Conservation (phyloP, 371 early-diverging fungal genomes). For the Syncephalastrum contaminatum region DNA sequence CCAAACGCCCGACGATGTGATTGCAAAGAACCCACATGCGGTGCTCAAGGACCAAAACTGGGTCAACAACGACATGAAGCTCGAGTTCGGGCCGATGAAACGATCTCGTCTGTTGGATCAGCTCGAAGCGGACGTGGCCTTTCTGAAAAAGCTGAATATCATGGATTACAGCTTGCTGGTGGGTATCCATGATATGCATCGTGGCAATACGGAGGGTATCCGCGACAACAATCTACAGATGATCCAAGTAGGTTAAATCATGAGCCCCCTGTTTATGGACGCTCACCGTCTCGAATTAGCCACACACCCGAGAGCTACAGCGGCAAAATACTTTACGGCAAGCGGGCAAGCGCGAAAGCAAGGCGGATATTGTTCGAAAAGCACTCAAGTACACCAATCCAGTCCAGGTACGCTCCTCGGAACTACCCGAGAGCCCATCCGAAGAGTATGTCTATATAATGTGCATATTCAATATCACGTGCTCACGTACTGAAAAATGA, state of each 20-base stretch:
- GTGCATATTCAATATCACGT: not conserved
- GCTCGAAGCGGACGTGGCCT: slow-evolving; percentile 76
- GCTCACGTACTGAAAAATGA: slow-evolving; percentile 13
- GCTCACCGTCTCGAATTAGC: not conserved
- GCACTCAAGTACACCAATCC: slow-evolving; percentile 75
- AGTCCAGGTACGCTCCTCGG: slow-evolving; percentile 53
- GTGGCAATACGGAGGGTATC: slow-evolving; percentile 82
- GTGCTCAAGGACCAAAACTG: slow-evolving; percentile 96
- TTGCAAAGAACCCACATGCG: slow-evolving; percentile 70
- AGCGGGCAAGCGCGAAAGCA: slow-evolving; percentile 48
- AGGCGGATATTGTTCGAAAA: slow-evolving; percentile 64
- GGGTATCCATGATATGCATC: slow-evolving; percentile 84
- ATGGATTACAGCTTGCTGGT: slow-evolving; percentile 97
- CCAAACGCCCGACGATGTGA: slow-evolving; percentile 63
- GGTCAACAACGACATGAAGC: slow-evolving; percentile 62
- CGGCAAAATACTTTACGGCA: slow-evolving; percentile 25
- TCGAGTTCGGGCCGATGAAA: slow-evolving; percentile 83
- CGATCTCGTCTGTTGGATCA: slow-evolving; percentile 73
- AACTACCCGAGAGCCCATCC: slow-evolving; percentile 48
- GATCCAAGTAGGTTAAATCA: slow-evolving; percentile 8
- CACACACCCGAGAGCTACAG: slow-evolving; percentile 30
- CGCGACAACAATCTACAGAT: slow-evolving; percentile 78
- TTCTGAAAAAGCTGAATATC: slow-evolving; percentile 76
- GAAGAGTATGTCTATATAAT: slow-evolving; percentile 34
- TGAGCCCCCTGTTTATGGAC: too few relatives aligned